Conservation (phyloP, 1,139 yeast species). For the Taphrina flavorubra region DNA sequence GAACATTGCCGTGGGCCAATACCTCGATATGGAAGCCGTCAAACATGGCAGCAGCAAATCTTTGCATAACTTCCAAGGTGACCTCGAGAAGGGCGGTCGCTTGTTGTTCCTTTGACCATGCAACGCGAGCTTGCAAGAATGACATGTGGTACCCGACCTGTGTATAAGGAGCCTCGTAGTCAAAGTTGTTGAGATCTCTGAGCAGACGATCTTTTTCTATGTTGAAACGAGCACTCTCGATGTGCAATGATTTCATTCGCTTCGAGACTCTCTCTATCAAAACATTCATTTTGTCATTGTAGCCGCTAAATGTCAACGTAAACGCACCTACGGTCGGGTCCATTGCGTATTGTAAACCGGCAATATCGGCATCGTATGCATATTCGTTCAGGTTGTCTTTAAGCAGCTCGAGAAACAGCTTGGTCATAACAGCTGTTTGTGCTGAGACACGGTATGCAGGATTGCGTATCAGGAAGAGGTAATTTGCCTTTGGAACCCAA, state of each 20-base stretch:
- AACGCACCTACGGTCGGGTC: constrained; percentile 72
- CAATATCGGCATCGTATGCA: constrained; percentile 83
- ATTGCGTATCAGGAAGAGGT: constrained; percentile 62
- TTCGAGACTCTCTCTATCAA: constrained; percentile 66
- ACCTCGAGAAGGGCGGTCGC: constrained; percentile 59
- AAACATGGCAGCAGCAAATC: constrained; percentile 57
- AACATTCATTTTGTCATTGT: constrained; percentile 75
- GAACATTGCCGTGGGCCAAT: constrained; percentile 79
- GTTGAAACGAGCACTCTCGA: constrained; percentile 64
- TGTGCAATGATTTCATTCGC: constrained; percentile 61
- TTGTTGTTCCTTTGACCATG: constrained; percentile 70
- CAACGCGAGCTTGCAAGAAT: constrained; percentile 69
- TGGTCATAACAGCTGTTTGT: constrained; percentile 62
- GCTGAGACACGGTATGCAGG: constrained; percentile 69
- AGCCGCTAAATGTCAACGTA: constrained; percentile 72
- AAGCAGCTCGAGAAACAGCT: constrained; percentile 69
- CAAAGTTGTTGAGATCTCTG: constrained; percentile 71
- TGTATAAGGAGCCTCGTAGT: constrained; percentile 70
- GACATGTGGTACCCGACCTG: constrained; percentile 72
- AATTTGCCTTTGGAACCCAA: constrained; percentile 82
- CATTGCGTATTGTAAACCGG: constrained; percentile 70
- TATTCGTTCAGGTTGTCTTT: constrained; percentile 77
- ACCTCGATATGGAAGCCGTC: constrained; percentile 66
- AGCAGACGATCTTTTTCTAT: constrained; percentile 67
- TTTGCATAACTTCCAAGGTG: constrained; percentile 59